Base-by-base conservation (phyloP, 768 basidiomycete genomes). In the Leccinum rimulosum region DNA sequence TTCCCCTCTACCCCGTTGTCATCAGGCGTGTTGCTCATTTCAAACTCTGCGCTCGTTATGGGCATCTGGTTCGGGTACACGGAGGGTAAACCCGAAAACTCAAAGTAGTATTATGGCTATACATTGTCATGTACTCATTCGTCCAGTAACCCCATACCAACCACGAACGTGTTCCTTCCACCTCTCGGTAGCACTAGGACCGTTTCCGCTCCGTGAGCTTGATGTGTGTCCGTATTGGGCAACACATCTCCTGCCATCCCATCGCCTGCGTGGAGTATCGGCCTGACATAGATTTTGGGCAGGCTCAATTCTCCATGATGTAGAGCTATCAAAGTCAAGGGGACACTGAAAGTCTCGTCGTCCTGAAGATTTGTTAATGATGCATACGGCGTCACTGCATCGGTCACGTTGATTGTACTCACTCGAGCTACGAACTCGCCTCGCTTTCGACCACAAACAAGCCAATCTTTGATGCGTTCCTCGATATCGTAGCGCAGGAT, bases 361-460 rank as follows among this genome's bases (percentile, higher is more conserved):
- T 91, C 84, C 91, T 94, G 43, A 31, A 38, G 27, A 61, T 57
- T 49, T 38, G 31, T 33, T 14, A 27, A 54, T 54, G 50, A 59
- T 51, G 27, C 12, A 45, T 40, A 57, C 31, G 40, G 50, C 31
- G n/a, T 50, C 36, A 40, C 33, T 43, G 2, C 47, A 49, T 43
- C 25, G 4, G 12, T 19, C 31, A 30, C 17, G 28, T 49, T 54
- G 3, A 12, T 54, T 11, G 25, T 56, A 68, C 85, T 54, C 66
- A 91, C 95, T 74, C 77, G 79, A 3, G 89, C 91, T 17, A 80
- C 55, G 66, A 92, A 95, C 64, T 90, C 89, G 1, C 94, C 95
- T 54, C 89, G 84, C 74, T 95, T 96, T 45, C 82, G 81, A 9
- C 95, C 95, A 60, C 92, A 90, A 9, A 98, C 84, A 3, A 97